Evolutionary conservation across 345 rosid species (phyloP), one percentile per base, ranked within the genome.

Genomic region (Punica granatum): DNA sequence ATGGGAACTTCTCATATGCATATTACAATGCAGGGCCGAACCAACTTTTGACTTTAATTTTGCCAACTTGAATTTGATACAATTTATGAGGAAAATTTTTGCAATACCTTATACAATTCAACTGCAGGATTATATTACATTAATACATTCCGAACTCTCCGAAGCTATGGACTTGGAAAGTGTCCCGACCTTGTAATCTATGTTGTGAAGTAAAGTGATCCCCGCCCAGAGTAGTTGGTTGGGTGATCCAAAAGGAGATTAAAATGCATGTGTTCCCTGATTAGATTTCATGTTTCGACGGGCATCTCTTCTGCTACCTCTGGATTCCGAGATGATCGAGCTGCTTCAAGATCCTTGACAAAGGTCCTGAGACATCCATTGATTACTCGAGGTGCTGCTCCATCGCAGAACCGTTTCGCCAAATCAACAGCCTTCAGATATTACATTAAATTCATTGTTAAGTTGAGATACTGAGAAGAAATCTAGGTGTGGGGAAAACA

Each of bases 281-380:
- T 0, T 46, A 0, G 31, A 10, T 16, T 30, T 73, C 72, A 73
- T 60, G 61, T 66, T 35, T 63, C 48, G 21, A 62, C 60, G 15
- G 73, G 30, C 31, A 74, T 73, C 66, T 74, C 60, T 73, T 78
- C 72, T 66, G 75, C 66, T 28, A 67, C 25, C 69, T 78, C 71
- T 25, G 84, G 60, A 66, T 78, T 78, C 74, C 67, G 73, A 64
- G 73, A 62, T 32, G 61, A 39, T 56, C 63, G 33, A 34, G 62
- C 70, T 71, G 70, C 82, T 61, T 76, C 63, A 18, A 74, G 68
- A 61, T 83, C 90, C 76, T 84, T 89, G 71, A 90, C 77, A 69
- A 85, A 94, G 49, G 92, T 90, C 72, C 99, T 73, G n/a, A 94
- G 85, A 74, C 99, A 94, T 49, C 97, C 99, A 12, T 94, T 94